Conservation (phyloP, 2,329 filamentous ascomycete genomes). For the Neurospora sp. region DNA sequence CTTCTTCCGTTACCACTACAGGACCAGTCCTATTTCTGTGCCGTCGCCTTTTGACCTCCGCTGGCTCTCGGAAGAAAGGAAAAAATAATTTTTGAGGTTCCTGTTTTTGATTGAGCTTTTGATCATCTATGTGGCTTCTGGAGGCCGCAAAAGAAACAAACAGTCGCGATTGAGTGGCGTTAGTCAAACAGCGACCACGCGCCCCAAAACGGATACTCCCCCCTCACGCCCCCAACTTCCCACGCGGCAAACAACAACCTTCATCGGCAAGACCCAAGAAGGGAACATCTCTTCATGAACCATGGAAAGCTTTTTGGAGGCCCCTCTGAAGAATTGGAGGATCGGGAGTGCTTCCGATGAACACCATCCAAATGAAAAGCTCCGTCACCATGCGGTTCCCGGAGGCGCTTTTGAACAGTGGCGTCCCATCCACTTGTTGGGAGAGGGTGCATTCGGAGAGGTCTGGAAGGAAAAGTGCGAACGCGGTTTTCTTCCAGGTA, state of each 20-base stretch:
- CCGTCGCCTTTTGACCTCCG: not conserved
- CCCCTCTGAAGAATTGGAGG: not conserved
- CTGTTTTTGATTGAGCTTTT: not conserved
- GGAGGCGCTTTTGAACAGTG: not conserved
- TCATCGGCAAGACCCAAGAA: not conserved
- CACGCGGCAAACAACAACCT: not conserved
- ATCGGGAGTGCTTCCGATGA: not conserved
- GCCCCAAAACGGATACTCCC: not conserved
- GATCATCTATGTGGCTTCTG: not conserved
- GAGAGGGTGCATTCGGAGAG: not conserved
- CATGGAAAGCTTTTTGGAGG: not conserved
- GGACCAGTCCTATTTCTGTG: not conserved
- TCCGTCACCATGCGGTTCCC: not conserved
- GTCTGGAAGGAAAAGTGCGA: not conserved
- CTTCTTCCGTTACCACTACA: not conserved
- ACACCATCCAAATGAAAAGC: not conserved
- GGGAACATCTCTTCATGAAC: not conserved
- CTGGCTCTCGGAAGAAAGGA: no score
- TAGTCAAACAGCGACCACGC: not conserved
- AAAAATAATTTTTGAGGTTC: no score
- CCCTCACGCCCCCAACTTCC: not conserved
- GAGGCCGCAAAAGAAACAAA: not conserved
- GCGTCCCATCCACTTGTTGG: not conserved
- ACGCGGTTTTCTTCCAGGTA: not conserved
- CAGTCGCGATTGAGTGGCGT: not conserved